Evolutionary conservation across 2,329 filamentous ascomycete genomes (phyloP).

Genomic region (Fusarium abutilonis): DNA sequence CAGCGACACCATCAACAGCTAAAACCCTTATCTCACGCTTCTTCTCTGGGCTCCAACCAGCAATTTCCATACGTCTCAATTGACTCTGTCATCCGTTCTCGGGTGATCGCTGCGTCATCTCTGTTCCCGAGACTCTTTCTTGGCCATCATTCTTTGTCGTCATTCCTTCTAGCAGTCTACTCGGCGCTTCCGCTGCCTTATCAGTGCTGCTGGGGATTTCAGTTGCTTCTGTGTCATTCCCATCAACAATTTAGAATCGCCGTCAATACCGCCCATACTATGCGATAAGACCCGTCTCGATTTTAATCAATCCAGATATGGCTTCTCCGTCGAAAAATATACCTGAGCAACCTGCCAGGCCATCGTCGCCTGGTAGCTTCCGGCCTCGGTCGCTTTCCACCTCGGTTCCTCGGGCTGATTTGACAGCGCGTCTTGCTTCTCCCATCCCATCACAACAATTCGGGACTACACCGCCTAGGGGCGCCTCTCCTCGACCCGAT

Average conservation of each 20-base stretch:
- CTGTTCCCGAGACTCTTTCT: constrained; percentile 22
- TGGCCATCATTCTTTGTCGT: constrained; percentile 29
- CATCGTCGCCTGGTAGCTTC: constrained; percentile 60
- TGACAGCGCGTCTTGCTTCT: constrained; percentile 69
- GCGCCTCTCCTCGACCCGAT: constrained; percentile 47
- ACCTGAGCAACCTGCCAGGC: constrained; percentile 52
- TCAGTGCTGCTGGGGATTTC: constrained; percentile 17
- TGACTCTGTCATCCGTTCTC: constrained; percentile 36
- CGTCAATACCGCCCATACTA: constrained; percentile 28
- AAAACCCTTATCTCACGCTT: constrained; percentile 38
- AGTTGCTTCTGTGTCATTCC: constrained; percentile 28
- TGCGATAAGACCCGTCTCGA: constrained; percentile 42
- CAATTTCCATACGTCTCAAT: constrained; percentile 31
- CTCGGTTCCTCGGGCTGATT: constrained; percentile 66
- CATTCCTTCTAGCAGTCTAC: constrained; percentile 28
- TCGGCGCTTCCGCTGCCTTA: constrained; percentile 12
- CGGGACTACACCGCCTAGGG: constrained; percentile 52
- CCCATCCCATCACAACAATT: constrained; percentile 59
- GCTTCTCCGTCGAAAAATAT: constrained; percentile 52
- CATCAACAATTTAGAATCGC: constrained; percentile 16
- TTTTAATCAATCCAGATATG: constrained; percentile 46
- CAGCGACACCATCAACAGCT: constrained; percentile 23
- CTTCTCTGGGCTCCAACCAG: constrained; percentile 16
- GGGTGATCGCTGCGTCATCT: constrained; percentile 18
- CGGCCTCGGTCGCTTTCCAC: constrained; percentile 59